Evolutionary conservation across 2,329 filamentous ascomycete genomes (phyloP), one percentile per base, ranked within the genome.

Genomic region (Xenoacremonium recifei): DNA sequence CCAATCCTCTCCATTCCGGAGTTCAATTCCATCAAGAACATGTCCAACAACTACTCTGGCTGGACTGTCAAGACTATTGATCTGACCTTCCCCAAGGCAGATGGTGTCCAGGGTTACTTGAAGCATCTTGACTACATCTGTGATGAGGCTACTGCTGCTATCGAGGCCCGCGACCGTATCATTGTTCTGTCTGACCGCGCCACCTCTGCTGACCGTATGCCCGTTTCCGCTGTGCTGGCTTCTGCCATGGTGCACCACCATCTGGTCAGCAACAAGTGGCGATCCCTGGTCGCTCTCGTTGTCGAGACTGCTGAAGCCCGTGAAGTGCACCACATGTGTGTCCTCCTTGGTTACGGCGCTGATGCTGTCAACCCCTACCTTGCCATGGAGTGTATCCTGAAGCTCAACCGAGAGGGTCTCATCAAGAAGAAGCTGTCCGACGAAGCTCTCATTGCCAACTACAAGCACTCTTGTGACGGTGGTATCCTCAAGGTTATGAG

Each of bases 401-500:
- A 96, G 84, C 86, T 97, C 69, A 90, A 95, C 73, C 86, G 89
- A 36, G 91, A 97, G 69, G 87, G 87, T 38, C 74, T 96, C 49
- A 95, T 96, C 66, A 86, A 90, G 66, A 96, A 95, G 78, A 87
- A 93, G 66, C 73, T 96, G 32, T 79, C 78, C 16, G 81, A 93
- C 44, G 85, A 95, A 47, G 79, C 84, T 58, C 82, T 96, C 42
- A 91, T 96, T 54, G 83, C 85, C 58, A 97, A 97, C 73, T 97
- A 96, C 78, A 95, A 95, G 72, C 88, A 95, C 67, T 96, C 92
- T 49, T 92, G 88, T 58, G 91, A 96, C 55, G 92, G 92, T 61
- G 92, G 92, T 72, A 96, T 97, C 51, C 76, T 97, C 51, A 97
- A 97, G 70, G 92, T 97, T 65, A 97, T 97, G 92, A 93, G 87